These are phyloP conservation scores for Sphagnum magellanicum DNA, from an alignment of 228 moss, liverwort and hornwort species.

Conservation along the genomic window DNA sequence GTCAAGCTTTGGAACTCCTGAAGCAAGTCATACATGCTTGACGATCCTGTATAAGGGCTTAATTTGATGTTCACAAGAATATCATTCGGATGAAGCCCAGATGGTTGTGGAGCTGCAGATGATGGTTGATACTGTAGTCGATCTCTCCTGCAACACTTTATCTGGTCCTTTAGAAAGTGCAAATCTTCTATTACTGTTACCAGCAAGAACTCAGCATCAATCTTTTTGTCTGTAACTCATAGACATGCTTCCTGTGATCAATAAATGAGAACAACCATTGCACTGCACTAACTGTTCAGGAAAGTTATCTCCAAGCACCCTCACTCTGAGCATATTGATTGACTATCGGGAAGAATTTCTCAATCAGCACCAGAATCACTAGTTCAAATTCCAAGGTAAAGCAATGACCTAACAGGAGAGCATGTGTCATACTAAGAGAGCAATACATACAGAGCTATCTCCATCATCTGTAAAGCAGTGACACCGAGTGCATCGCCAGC, in stretches of 20 bases:
- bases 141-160: background rate
- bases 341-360: too few species aligned
- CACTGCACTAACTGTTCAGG: background rate
- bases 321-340: too few species aligned
- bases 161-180: too few species aligned
- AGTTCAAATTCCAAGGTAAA: background rate
- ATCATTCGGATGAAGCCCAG: conserved; percentile 12
- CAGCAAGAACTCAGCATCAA: too few species aligned
- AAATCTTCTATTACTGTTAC: too few species aligned
- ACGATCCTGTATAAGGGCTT: conserved; percentile 3
- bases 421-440: background rate
- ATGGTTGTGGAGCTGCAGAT: background rate
- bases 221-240: too few species aligned
- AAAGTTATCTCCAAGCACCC: background rate
- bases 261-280: background rate
- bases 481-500: conserved; percentile 57
- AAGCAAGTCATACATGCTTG: conserved; percentile 19
- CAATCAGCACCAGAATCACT: too few species aligned
- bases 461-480: conserved; percentile 60
- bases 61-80: conserved; percentile 17
- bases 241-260: too few species aligned
- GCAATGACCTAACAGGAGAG: background rate
- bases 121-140: background rate
- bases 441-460: conserved; percentile 18
- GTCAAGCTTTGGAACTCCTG: conserved; percentile 11